phyloP scores from a whole-genome alignment of 768 basidiomycete genomes.

The Termitomyces sp. region DNA sequence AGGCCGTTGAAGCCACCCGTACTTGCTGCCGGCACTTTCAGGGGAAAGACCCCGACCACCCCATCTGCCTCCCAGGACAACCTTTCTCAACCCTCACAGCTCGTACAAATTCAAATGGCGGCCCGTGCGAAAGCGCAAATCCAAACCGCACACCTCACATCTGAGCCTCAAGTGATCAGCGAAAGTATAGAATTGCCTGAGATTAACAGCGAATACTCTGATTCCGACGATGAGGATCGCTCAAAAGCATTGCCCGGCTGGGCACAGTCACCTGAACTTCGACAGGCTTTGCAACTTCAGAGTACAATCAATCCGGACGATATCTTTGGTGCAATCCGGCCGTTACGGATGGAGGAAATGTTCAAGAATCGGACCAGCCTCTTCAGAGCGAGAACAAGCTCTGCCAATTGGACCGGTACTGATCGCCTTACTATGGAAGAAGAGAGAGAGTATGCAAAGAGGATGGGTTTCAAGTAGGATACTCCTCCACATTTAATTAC shows the following conservation, averaged over 20 bases:
- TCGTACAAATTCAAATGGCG: slow-evolving; percentile 65
- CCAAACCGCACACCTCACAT: slow-evolving; percentile 46
- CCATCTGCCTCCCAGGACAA: slow-evolving; percentile 40
- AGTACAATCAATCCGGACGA: slow-evolving; percentile 86
- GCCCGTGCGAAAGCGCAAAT: slow-evolving; percentile 64
- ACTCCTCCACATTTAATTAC: not conserved
- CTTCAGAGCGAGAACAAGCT: slow-evolving; percentile 87
- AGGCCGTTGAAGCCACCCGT: slow-evolving; percentile 25
- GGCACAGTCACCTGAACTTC: slow-evolving; percentile 88
- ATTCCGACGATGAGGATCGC: slow-evolving; percentile 88
- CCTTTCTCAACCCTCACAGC: slow-evolving; percentile 52
- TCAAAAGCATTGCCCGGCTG: slow-evolving; percentile 74
- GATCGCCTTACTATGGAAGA: slow-evolving; percentile 83
- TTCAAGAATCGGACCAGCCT: slow-evolving; percentile 74
- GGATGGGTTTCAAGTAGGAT: slow-evolving; percentile 78
- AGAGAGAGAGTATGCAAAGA: slow-evolving; percentile 77
- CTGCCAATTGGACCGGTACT: slow-evolving; percentile 94
- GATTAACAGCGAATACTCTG: slow-evolving; percentile 94
- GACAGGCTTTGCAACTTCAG: slow-evolving; percentile 73
- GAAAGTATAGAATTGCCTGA: slow-evolving; percentile 92
- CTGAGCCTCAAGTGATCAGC: slow-evolving; percentile 47
- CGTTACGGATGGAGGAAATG: slow-evolving; percentile 88
- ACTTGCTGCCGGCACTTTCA: slow-evolving; percentile 20
- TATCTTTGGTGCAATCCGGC: slow-evolving; percentile 86
- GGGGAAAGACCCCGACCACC: slow-evolving; percentile 38